A percentile compares a stretch with the other conserved stretches of the same genome.
These are phyloP conservation scores for Pseudodiploospora longispora DNA, from an alignment of 2,329 filamentous ascomycete species.

Conservation along the genomic window DNA sequence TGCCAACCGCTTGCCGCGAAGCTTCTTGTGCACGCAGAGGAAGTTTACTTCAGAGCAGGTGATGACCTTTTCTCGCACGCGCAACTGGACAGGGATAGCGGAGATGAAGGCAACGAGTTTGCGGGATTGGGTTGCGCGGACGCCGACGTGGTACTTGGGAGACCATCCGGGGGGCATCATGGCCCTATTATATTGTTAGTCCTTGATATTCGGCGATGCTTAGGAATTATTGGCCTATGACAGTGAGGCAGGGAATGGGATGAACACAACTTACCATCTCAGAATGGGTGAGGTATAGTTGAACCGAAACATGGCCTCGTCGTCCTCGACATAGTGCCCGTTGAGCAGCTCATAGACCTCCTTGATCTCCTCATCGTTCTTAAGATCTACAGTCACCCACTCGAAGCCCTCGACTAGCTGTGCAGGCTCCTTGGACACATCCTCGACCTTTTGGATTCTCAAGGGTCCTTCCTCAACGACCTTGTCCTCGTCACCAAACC, in stretches of 20 bases:
- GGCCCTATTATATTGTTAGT: slow-evolving; percentile 50
- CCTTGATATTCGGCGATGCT: background rate
- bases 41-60: slow-evolving; percentile 94
- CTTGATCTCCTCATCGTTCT: slow-evolving; percentile 66
- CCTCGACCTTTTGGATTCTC: slow-evolving; percentile 66
- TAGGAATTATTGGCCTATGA: background rate
- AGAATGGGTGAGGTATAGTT: slow-evolving; percentile 87
- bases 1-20: slow-evolving; percentile 83
- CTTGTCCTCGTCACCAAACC: slow-evolving; percentile 56
- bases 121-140: slow-evolving; percentile 72
- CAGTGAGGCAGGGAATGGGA: background rate
- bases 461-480: slow-evolving; percentile 73
- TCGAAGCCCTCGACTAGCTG: slow-evolving; percentile 77
- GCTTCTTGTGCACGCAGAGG: slow-evolving; percentile 95
- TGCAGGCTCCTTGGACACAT: slow-evolving; percentile 70
- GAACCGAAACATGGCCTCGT: slow-evolving; percentile 95
- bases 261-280: slow-evolving; percentile 57
- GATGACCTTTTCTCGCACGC: slow-evolving; percentile 67
- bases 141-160: slow-evolving; percentile 90
- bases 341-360: slow-evolving; percentile 89
- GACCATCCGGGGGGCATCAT: slow-evolving; percentile 92
- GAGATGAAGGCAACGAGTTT: slow-evolving; percentile 95
- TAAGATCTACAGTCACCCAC: slow-evolving; percentile 87
- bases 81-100: slow-evolving; percentile 77
- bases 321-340: slow-evolving; percentile 94